Conservation (phyloP, 2,329 filamentous ascomycete species). For the Exophiala alcalophila region DNA sequence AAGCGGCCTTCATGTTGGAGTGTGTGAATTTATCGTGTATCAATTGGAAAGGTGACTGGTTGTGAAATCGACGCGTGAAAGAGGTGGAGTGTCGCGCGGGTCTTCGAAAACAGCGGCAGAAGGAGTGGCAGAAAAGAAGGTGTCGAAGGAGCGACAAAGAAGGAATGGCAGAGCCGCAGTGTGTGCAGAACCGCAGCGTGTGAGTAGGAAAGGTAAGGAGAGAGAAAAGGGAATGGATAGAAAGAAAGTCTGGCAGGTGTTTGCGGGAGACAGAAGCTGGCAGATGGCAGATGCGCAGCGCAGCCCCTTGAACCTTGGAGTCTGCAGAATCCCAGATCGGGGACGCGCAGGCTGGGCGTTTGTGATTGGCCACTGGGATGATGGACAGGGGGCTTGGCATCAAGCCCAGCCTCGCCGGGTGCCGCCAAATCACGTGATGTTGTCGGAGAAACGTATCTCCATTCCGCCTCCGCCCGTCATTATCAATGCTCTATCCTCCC, state of each 20-base stretch:
- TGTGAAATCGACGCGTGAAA: constrained; percentile 8
- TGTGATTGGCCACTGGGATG: constrained; percentile 6
- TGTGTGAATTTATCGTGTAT: constrained; percentile 1
- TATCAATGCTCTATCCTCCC: too few species aligned
- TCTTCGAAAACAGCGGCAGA: constrained; percentile 4
- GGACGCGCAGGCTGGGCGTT: constrained; percentile 1
- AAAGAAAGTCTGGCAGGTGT: neutral
- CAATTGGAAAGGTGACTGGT: neutral
- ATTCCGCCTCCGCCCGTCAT: neutral
- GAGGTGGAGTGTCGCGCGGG: neutral
- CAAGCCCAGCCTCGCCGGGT: too few species aligned
- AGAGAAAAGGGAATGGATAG: constrained; percentile 7
- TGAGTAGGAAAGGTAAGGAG: constrained; percentile 6
- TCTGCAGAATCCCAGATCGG: constrained; percentile 3
- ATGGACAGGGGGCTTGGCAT: too few species aligned
- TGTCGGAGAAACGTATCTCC: constrained; percentile 6
- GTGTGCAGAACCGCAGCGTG: constrained; percentile 1
- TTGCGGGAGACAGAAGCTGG: too few species aligned
- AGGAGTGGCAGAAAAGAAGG: constrained; percentile 9
- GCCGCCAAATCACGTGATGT: neutral
- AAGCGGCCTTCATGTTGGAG: constrained; percentile 23
- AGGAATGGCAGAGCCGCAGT: constrained; percentile 6
- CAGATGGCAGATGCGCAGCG: too few species aligned
- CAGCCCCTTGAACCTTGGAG: constrained; percentile 2
- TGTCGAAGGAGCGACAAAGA: constrained; percentile 14